These are phyloP conservation scores for Parafenestella ontariensis DNA, from an alignment of 2,329 filamentous ascomycete species.

Conservation along the genomic window DNA sequence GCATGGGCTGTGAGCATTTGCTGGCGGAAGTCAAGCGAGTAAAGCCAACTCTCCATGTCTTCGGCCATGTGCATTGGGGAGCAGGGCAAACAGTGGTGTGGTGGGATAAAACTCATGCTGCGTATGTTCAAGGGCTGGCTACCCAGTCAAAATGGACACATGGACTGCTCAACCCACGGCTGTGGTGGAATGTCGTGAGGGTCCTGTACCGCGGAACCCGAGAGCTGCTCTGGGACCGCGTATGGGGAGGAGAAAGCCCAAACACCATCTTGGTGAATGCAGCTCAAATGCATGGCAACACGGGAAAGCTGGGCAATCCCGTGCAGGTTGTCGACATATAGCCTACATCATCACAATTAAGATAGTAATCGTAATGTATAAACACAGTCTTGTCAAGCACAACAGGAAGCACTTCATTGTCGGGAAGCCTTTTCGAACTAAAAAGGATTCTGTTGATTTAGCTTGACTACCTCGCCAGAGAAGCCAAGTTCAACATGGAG, in stretches of 20 bases:
- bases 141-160: constrained; percentile 48
- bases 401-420: constrained; percentile 40
- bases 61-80: constrained; percentile 83
- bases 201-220: constrained; percentile 61
- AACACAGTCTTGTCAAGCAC: constrained; percentile 31
- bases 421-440: constrained; percentile 43
- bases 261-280: constrained; percentile 68
- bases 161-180: constrained; percentile 46
- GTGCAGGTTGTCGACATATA: constrained; percentile 53
- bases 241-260: constrained; percentile 62
- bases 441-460: constrained; percentile 50
- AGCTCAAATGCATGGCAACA: constrained; percentile 59
- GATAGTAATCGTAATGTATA: constrained; percentile 36
- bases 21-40: constrained; percentile 77
- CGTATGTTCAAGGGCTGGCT: constrained; percentile 71
- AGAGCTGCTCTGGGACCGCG: constrained; percentile 65
- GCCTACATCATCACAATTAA: constrained; percentile 30
- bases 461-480: constrained; percentile 40
- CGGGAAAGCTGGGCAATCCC: constrained; percentile 56
- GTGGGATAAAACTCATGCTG: constrained; percentile 76
- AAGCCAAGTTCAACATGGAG: constrained; percentile 50
- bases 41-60: constrained; percentile 78
- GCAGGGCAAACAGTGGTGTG: constrained; percentile 73
- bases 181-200: constrained; percentile 61
- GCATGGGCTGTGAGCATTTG: constrained; percentile 73